A percentile compares a stretch with the other conserved stretches of the same genome.
phyloP scores from a whole-genome alignment of 495 filamentous ascomycete species.

The Lasiosphaeriaceae sp. region DNA sequence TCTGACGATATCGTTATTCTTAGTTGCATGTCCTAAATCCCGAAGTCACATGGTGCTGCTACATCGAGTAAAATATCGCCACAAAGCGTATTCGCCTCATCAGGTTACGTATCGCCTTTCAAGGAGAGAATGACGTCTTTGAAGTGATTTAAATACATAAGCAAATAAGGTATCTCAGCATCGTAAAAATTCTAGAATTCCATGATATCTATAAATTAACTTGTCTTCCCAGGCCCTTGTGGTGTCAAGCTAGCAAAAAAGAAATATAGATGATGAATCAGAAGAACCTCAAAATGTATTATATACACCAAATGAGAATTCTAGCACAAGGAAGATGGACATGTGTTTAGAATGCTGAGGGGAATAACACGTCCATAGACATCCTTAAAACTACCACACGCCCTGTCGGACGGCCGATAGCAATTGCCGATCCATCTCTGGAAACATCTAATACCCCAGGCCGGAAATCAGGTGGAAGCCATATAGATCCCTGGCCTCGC shows the following conservation, averaged over 20 bases:
- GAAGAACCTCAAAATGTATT: too few relatives aligned
- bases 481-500: neutral
- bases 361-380: neutral
- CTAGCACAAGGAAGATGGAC: neutral
- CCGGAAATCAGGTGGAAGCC: conserved; percentile 3
- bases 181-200: neutral
- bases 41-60: neutral
- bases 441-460: neutral
- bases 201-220: neutral
- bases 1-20: too few relatives aligned
- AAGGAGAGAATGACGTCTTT: neutral
- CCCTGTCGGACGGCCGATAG: conserved; percentile 1
- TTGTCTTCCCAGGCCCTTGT: too few relatives aligned
- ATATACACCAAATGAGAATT: neutral
- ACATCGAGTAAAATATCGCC: neutral
- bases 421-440: conserved; percentile 2
- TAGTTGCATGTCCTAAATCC: too few relatives aligned
- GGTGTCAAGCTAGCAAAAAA: conserved; percentile 3
- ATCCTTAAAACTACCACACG: neutral
- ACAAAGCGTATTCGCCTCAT: conserved; percentile 1
- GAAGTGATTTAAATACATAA: neutral
- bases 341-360: conserved; percentile 1
- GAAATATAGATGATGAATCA: neutral
- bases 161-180: too few relatives aligned
- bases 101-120: neutral